These are phyloP conservation scores for Arachnomyces sp. DNA, from an alignment of 2,329 filamentous ascomycete genomes.

Conservation along the genomic window DNA sequence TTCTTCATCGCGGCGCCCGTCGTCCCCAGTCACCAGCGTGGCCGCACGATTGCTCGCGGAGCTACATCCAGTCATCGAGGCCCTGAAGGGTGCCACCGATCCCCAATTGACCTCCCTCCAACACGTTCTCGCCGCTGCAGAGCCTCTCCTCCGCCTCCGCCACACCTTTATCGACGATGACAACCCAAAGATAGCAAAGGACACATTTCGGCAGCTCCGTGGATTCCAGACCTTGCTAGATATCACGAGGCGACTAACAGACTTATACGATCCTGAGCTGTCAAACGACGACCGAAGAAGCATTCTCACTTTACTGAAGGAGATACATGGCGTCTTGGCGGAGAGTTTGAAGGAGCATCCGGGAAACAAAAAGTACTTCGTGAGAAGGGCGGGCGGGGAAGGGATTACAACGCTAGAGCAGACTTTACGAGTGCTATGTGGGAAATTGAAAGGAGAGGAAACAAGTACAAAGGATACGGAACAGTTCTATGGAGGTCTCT, in stretches of 20 bases:
- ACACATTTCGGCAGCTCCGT: conserved; percentile 72
- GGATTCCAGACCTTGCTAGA: conserved; percentile 71
- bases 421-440: conserved; percentile 58
- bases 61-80: conserved; percentile 30
- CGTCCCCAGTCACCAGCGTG: conserved; percentile 13
- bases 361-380: conserved; percentile 84
- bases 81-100: conserved; percentile 26
- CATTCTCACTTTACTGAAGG: conserved; percentile 60
- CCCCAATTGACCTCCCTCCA: conserved; percentile 22
- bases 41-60: conserved; percentile 30
- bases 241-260: conserved; percentile 62
- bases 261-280: conserved; percentile 60
- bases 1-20: conserved; percentile 8
- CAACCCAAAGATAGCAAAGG: conserved; percentile 51
- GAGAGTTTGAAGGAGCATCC: conserved; percentile 69
- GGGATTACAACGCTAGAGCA: conserved; percentile 74
- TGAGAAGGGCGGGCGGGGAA: conserved; percentile 63
- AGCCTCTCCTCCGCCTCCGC: conserved; percentile 57
- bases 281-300: conserved; percentile 55
- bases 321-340: conserved; percentile 55
- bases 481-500: conserved; percentile 73
- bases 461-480: conserved; percentile 50
- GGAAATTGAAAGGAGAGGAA: conserved; percentile 39
- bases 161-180: conserved; percentile 53
- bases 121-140: conserved; percentile 39